phyloP scores from a whole-genome alignment of 495 filamentous ascomycete genomes.

The Mytilinidion resinicola region DNA sequence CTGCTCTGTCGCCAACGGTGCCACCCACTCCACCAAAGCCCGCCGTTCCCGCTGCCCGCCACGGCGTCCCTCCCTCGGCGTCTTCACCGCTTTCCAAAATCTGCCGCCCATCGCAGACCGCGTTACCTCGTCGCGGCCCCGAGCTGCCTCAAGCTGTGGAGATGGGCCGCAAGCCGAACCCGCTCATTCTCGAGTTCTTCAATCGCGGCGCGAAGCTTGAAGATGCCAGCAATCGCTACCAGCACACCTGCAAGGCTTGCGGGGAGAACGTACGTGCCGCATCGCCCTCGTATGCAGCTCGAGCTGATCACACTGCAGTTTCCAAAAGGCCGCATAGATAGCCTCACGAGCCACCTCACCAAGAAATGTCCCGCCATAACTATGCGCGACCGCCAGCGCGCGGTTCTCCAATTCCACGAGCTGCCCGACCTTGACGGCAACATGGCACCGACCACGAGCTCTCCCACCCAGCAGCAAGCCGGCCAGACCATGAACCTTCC shows the following conservation, averaged over 20 bases:
- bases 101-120: background rate
- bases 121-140: background rate
- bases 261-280: slow-evolving; percentile 51
- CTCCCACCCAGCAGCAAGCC: slow-evolving; percentile 1
- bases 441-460: slow-evolving; percentile 7
- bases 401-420: slow-evolving; percentile 53
- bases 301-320: slow-evolving; percentile 42
- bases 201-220: slow-evolving; percentile 73
- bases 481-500: slow-evolving; percentile 26
- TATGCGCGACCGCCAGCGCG: slow-evolving; percentile 58
- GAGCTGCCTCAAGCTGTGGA: background rate
- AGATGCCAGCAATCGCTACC: slow-evolving; percentile 80
- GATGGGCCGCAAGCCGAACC: slow-evolving; percentile 79
- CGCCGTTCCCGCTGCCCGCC: no score
- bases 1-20: no score
- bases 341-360: slow-evolving; percentile 65
- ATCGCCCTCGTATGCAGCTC: background rate
- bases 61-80: no score
- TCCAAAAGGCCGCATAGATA: slow-evolving; percentile 77
- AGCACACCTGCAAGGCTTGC: slow-evolving; percentile 79
- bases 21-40: no score
- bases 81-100: no score
- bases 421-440: slow-evolving; percentile 32
- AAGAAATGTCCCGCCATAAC: slow-evolving; percentile 75
- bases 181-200: slow-evolving; percentile 77